Base-by-base conservation (phyloP, 495 filamentous ascomycete genomes). In the Chaetomium tenue region DNA sequence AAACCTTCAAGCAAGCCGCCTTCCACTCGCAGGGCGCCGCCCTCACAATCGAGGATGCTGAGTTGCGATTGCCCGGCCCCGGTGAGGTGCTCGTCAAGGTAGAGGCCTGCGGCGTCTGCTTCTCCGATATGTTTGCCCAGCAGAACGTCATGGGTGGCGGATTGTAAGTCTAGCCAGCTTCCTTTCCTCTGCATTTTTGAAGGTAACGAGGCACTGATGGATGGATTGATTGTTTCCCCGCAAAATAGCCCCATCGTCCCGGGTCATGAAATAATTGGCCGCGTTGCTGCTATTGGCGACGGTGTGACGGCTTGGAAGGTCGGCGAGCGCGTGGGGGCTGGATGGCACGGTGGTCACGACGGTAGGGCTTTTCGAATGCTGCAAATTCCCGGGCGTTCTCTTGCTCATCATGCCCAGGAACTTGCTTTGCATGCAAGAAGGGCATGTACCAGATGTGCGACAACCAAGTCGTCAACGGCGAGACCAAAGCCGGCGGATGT, bases 121-220 rank as follows among this genome's bases (percentile, higher is more conserved):
- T 85, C 39, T 89, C 85, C 33, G 90, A 92, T 69, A 84, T 90
- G 26, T 89, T 92, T 77, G 89, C 86, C 60, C 85, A 89, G 62
- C 88, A 81, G 63, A 85, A 88, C 60, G 87, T 86, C 58, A 89
- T 89, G 87, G 89, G 90, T 37, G 89, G 88, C 52, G 68, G 70
- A 25, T 82, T 81, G 48, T 52, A 52, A 8, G 48, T 52, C 8
- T 5, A 7, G 11, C 23, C n/a, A n/a, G n/a, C n/a, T n/a, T n/a
- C 23, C 12, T 13, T 52, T 3, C 81, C 80, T 47, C 2, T 47
- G n/a, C n/a, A 18, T 3, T 20, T n/a, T 16, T 47, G 16, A 18
- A 16, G 44, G 44, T 18, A 47, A 5, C 44, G 4, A n/a, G 2
- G 12, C n/a, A 47, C 44, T 47, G 16, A 47, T 47, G 18, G 16